These are phyloP conservation scores for Colletotrichum sp. DNA, from an alignment of 2,329 filamentous ascomycete genomes.

Conservation along the genomic window DNA sequence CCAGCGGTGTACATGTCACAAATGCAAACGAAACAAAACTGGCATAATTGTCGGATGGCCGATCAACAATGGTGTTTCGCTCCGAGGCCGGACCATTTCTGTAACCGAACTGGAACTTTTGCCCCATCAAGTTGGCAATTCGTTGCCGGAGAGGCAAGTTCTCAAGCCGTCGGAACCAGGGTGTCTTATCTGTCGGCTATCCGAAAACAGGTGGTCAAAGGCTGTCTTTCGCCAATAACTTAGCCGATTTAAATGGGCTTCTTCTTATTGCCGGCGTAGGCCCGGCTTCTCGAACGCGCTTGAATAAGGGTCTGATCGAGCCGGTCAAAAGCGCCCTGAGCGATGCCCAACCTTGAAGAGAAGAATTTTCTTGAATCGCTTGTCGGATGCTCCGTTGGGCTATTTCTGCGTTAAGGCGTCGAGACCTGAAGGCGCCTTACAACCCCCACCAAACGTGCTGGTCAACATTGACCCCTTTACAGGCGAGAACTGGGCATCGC, in stretches of 20 bases:
- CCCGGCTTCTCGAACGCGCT: neutral
- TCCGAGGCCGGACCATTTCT: constrained; percentile 5
- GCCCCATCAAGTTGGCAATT: neutral
- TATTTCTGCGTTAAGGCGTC: neutral
- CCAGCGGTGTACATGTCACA: neutral
- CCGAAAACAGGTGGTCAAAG: neutral
- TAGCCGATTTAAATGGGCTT: neutral
- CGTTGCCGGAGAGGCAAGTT: neutral
- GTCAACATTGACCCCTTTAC: neutral
- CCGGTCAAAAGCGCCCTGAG: neutral
- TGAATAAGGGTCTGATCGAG: neutral
- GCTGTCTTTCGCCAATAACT: neutral
- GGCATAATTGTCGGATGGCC: neutral
- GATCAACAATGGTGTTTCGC: neutral
- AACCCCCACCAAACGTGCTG: neutral
- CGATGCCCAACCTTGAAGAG: neutral
- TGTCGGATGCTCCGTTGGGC: neutral
- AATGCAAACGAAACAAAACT: neutral
- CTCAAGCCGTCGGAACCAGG: neutral
- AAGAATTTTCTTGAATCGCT: neutral
- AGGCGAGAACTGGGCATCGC: neutral
- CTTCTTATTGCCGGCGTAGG: neutral
- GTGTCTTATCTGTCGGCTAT: constrained; percentile 5
- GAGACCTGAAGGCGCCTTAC: neutral
- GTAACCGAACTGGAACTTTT: neutral